These are phyloP conservation scores for Symbiodinium pilosum DNA, from an alignment of 73 alveolate genomes.

Conservation along the genomic window DNA sequence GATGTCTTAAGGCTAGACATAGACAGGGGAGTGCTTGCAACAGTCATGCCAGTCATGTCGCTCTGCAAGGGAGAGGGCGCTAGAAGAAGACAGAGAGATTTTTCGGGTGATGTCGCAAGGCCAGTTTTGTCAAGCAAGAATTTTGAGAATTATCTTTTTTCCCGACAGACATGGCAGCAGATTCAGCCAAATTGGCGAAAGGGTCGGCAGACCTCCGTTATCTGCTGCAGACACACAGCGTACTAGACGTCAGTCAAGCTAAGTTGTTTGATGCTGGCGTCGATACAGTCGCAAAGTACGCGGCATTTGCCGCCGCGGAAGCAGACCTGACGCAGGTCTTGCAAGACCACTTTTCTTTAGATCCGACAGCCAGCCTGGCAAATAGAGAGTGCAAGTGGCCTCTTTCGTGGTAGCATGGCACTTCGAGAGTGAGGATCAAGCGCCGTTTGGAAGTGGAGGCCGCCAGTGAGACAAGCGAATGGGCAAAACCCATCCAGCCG, in stretches of 20 bases:
- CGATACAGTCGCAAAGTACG: not conserved
- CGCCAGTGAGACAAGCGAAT: not conserved
- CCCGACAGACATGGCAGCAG: too few relatives aligned
- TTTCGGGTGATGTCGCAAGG: too few relatives aligned
- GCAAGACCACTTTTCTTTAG: not conserved
- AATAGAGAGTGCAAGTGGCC: not conserved
- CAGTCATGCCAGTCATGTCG: too few relatives aligned
- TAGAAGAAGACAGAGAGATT: too few relatives aligned
- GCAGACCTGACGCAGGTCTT: not conserved
- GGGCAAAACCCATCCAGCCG: not conserved
- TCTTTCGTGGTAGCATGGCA: not conserved
- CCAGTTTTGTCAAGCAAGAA: too few relatives aligned
- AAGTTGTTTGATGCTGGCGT: not conserved
- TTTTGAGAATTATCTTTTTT: too few relatives aligned
- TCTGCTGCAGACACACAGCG: not conserved
- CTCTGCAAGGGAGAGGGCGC: too few relatives aligned
- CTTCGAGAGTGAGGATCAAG: not conserved
- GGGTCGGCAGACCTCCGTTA: not conserved
- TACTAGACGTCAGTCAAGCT: not conserved
- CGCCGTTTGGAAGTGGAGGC: not conserved
- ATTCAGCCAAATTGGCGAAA: not conserved
- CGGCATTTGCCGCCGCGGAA: not conserved
- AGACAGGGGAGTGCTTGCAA: too few relatives aligned
- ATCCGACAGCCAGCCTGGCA: not conserved
- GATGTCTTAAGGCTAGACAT: too few relatives aligned